Base-by-base conservation (phyloP, 148 eudicot species). In the Rhododendron williamsianum region DNA sequence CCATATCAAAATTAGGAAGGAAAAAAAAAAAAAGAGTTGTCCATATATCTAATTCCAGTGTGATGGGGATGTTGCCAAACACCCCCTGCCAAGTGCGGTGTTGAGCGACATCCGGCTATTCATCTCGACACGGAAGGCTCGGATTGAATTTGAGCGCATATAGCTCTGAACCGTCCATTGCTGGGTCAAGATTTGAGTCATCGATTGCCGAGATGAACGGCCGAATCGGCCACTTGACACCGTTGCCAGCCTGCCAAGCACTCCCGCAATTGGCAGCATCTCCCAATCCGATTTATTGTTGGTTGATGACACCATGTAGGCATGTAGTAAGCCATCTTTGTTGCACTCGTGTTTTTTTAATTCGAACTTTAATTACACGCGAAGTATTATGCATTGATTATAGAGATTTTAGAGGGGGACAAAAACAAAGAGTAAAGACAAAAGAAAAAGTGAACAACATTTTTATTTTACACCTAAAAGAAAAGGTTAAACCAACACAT, bases 141-240 rank as follows among this genome's bases (percentile, higher is more conserved):
- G 6, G 7, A 41, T 41, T 41, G 6, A 41, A 41, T 6, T 41
- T 41, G 45, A 0, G 7, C 7, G 1, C 45, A 41, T 41, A 41
- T 41, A 5, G 6, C 45, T 41, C 45, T 41, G 45, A 41, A 41
- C 45, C 1, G 45, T 41, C 6, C 1, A 41, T 41, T 41, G 45
- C 1, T 41, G 1, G 45, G 6, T 6, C 45, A 41, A 41, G 1
- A 41, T 41, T 0, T 1, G 45, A 41, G 45, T 41, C 8, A 41
- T 41, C 45, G 7, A 41, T 41, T 41, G 7, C 7, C 1, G 7
- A 41, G 7, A 41, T 5, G 7, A 41, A 41, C 1, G 43, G 45
- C 6, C 0, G 7, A 0, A 41, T 41, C 1, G 45, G 0, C 45
- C 1, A 0, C 45, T 41, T 0, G 0, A 0, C 1, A 41, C 6